Base-by-base conservation (phyloP, 2,329 filamentous ascomycete species). In the Stachybotrys echinatus region DNA sequence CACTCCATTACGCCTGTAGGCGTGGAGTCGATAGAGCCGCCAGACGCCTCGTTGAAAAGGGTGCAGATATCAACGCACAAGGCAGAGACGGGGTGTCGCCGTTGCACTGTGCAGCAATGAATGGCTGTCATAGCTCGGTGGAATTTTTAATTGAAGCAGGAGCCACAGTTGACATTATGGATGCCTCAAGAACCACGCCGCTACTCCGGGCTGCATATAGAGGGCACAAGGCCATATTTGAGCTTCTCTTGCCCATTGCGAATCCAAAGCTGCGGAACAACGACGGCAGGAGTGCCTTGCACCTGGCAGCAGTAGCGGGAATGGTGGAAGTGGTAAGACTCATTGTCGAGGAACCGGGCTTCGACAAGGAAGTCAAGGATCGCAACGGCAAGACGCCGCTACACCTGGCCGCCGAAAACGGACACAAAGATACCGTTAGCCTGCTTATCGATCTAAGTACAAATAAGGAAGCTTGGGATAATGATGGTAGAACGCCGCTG, bases 1-100 rank as follows among this genome's bases (percentile, higher is more conserved):
- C 61, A 14, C 48, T 63, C 31, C 58, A 63, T 52, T 58, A 59
- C 48, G 57, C 55, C 34, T 45, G 50, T 37, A 8, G 17, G 31
- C 8, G 31, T 8, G 31, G 31, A 10, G 31, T 10, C 10, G 17
- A 10, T 37, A 10, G 10, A 37, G 17, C 17, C 31, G 31, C 17
- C 8, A 8, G 17, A 37, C 8, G 8, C 17, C 31, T 37, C 31
- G 17, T 37, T 17, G 17, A 37, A 37, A 37, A 8, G 17, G 31
- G 31, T 17, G 31, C 31, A 37, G 31, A 37, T 17, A 17, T 37
- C 31, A 17, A 17, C 17, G 31, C 17, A 37, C 31, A 37, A 37
- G 31, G 31, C 8, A 37, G 31, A 17, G 31, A 37, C 17, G 31
- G 31, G 17, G 31, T 37, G 17, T 8, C 31, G 17, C 31, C 31